phyloP scores from a whole-genome alignment of 1,284 basidiomycete species.

The Tranzscheliella williamsii region DNA sequence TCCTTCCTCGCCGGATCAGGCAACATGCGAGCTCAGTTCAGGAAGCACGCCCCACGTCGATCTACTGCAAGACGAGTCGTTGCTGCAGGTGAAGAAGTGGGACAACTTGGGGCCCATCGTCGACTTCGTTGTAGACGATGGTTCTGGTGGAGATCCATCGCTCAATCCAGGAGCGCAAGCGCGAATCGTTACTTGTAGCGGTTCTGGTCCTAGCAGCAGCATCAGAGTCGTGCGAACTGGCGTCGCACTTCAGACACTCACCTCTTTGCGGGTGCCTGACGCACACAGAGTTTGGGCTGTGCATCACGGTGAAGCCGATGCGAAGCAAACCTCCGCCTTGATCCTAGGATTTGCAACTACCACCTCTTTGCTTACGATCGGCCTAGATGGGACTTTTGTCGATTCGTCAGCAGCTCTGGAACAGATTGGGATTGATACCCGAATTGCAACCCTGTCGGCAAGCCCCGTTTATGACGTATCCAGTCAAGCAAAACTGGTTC shows the following conservation, averaged over 20 bases:
- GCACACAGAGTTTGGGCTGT: constrained; percentile 22
- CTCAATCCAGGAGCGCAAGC: constrained; percentile 64
- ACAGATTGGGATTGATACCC: constrained; percentile 2
- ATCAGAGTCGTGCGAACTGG: constrained; percentile 82
- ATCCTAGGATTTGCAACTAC: constrained; percentile 17
- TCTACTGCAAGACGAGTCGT: too few relatives aligned
- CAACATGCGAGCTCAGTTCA: too few relatives aligned
- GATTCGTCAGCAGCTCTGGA: constrained; percentile 18
- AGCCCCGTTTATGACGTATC: constrained; percentile 2
- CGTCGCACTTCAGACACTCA: constrained; percentile 74
- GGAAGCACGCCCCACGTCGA: too few relatives aligned
- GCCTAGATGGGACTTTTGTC: constrained; percentile 13
- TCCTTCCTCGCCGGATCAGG: constrained; percentile 37
- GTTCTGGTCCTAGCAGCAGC: constrained; percentile 77
- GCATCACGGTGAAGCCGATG: constrained; percentile 2
- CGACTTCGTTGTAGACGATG: constrained; percentile 79
- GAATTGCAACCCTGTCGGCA: constrained; percentile 7
- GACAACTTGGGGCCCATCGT: constrained; percentile 76
- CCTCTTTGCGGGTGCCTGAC: constrained; percentile 16
- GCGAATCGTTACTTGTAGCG: constrained; percentile 86
- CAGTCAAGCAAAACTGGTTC: constrained; percentile 10
- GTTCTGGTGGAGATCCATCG: constrained; percentile 65
- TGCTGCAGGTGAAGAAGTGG: constrained; percentile 32
- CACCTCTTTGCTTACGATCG: constrained; percentile 19
- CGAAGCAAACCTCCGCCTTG: constrained; percentile 15